Base-by-base conservation (phyloP, 225 moss, liverwort and hornwort species). In the Physcomitrellopsis africana region DNA sequence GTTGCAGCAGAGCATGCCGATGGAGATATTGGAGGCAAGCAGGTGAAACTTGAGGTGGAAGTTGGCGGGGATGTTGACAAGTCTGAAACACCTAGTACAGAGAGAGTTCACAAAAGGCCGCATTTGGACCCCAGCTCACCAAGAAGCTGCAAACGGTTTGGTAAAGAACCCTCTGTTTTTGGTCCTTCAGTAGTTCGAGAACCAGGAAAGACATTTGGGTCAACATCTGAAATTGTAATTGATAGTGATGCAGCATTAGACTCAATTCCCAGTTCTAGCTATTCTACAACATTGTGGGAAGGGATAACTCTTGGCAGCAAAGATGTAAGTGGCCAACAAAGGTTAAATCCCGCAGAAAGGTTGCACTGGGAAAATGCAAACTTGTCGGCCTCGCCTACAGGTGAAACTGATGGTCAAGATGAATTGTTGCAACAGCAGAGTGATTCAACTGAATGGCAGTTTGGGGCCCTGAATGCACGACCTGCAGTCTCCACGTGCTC, bases 271-370 rank as follows among this genome's bases (percentile, higher is more conserved):
- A 81, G 91, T 75, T 85, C 89, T 66, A 89, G 95, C 80, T 76
- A 73, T 81, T 87, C 88, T 44, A 74, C 91, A 65, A 77, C 79
- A 22, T 68, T 76, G 75, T 91, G 86, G 83, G 84, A 91, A 75
- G 91, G 83, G 70, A 90, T 95, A 61, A 90, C 89, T 60, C 92
- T 90, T 65, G 86, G 84, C 68, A 82, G 79, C 76, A 87, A 89
- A 53, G 89, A 81, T 69, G 73, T 63, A 62, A 60, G 73, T 51
- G 77, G 72, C 23, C 81, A 80, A 55, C 79, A 82, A 81, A 81
- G 80, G 67, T 53, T 65, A 58, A 76, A 85, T 41, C 73, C 82
- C 71, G 67, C 64, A 48, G 82, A 80, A 37, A 82, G 79, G 75
- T 77, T 75, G 75, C 75, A 60, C 29, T 79, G 78, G 81, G 77